Conservation (phyloP, 2,329 filamentous ascomycete genomes). For the Diaporthe batatas region DNA sequence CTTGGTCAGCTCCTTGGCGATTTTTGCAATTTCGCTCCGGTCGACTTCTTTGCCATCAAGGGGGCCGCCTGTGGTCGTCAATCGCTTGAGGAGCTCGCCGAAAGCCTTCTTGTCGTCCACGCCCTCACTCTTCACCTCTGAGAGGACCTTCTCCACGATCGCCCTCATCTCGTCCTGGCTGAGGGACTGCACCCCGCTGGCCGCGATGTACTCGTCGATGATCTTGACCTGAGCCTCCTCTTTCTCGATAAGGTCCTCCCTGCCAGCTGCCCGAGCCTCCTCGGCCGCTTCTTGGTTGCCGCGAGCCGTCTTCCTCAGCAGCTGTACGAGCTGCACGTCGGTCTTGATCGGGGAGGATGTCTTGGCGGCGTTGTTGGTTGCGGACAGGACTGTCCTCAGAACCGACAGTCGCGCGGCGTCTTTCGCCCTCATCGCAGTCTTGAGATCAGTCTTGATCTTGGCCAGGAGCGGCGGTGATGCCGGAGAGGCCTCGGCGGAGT, state of each 20-base stretch:
- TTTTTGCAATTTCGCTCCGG: conserved; percentile 69
- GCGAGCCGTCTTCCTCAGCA: conserved; percentile 75
- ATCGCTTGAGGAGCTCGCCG: conserved; percentile 74
- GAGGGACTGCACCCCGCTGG: conserved; percentile 71
- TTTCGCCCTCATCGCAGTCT: conserved; percentile 75
- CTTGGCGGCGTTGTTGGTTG: conserved; percentile 82
- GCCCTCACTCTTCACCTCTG: conserved; percentile 62
- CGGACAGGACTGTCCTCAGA: conserved; percentile 76
- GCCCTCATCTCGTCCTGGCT: conserved; percentile 69
- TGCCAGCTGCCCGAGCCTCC: conserved; percentile 74
- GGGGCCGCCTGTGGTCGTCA: conserved; percentile 63
- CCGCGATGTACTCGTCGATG: conserved; percentile 73
- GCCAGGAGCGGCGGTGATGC: conserved; percentile 58
- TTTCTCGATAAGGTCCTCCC: conserved; percentile 78
- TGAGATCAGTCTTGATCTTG: conserved; percentile 72
- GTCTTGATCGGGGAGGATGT: conserved; percentile 72
- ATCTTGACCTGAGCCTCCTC: conserved; percentile 76
- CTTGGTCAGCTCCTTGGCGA: conserved; percentile 67
- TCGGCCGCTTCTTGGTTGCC: conserved; percentile 69
- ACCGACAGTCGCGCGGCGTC: conserved; percentile 75
- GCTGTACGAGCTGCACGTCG: conserved; percentile 76
- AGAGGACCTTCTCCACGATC: conserved; percentile 65
- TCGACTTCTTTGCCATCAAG: conserved; percentile 76
- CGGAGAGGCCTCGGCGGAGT: conserved; percentile 52
- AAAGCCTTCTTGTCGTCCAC: conserved; percentile 61